Conservation (phyloP, 2,329 filamentous ascomycete species). For the Fonsecaea pedrosoi region DNA sequence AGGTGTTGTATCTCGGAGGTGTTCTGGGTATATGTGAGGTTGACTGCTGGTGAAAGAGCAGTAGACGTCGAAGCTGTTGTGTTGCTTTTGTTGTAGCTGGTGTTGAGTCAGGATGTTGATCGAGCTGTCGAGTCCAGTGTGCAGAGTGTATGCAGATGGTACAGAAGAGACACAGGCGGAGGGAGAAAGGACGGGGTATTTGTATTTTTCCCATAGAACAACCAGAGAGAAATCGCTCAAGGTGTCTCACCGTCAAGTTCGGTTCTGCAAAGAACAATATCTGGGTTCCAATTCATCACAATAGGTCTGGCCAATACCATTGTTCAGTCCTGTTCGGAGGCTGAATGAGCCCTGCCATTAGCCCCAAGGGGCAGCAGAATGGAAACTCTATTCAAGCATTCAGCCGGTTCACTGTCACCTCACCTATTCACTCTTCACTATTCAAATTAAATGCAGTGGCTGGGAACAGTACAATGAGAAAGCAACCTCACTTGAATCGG, state of each 20-base stretch:
- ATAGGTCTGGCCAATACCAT: not conserved
- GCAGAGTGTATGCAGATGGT: not conserved
- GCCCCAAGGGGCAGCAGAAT: not conserved
- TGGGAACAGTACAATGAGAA: not conserved
- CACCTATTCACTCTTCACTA: too few species aligned
- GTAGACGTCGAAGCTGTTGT: not conserved
- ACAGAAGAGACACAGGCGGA: not conserved
- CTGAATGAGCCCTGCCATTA: not conserved
- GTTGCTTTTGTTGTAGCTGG: not conserved
- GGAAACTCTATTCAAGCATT: not conserved
- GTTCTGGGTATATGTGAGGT: not conserved
- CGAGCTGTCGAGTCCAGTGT: not conserved
- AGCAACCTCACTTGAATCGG: not conserved
- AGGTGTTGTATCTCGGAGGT: not conserved
- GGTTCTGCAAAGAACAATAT: not conserved
- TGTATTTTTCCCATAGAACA: not conserved
- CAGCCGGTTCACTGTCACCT: not conserved
- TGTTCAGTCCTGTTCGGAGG: not conserved
- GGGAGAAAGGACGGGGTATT: not conserved
- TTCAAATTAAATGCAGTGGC: not conserved
- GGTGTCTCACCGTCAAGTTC: not conserved
- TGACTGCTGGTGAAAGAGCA: not conserved
- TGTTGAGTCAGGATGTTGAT: constrained; percentile 6
- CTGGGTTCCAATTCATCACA: not conserved
- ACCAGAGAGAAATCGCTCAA: not conserved